Conservation (phyloP, 805 yeast genomes). For the Suhomyces vadensis region DNA sequence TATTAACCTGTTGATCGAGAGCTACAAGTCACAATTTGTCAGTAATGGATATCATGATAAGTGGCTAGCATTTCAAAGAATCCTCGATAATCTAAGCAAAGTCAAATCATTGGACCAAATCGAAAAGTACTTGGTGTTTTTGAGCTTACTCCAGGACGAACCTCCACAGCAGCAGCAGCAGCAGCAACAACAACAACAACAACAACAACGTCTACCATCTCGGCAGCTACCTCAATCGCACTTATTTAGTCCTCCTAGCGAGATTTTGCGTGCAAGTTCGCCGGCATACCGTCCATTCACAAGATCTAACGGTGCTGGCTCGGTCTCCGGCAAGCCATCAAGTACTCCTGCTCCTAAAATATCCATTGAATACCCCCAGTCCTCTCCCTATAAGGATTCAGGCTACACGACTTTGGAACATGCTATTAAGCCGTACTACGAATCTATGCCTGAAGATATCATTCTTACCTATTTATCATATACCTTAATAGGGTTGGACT, state of each 20-base stretch:
- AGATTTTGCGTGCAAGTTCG: background rate
- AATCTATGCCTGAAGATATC: constrained; percentile 28
- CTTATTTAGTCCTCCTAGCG: constrained; percentile 4
- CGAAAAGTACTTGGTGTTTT: constrained; percentile 35
- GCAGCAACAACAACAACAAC: constrained; percentile 4
- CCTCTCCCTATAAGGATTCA: constrained; percentile 15
- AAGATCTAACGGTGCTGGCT: constrained; percentile 4
- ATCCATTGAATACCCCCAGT: constrained; percentile 5
- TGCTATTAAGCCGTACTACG: constrained; percentile 29
- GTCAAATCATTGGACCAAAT: constrained; percentile 32
- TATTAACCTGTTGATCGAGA: constrained; percentile 21
- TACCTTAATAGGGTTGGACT: constrained; percentile 62
- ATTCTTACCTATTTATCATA: constrained; percentile 41
- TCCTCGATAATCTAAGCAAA: constrained; percentile 30
- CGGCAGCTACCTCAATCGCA: constrained; percentile 5
- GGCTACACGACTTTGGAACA: constrained; percentile 10
- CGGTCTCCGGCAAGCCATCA: background rate
- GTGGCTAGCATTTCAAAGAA: constrained; percentile 36
- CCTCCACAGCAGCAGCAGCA: constrained; percentile 13
- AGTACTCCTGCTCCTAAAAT: background rate
- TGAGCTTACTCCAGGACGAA: constrained; percentile 16
- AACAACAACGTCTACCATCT: background rate
- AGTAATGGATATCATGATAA: constrained; percentile 25
- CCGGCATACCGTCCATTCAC: constrained; percentile 3
- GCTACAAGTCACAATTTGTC: constrained; percentile 26